These are phyloP conservation scores for Vanderwaltozyma verrucispora DNA, from an alignment of 805 yeast genomes.

Conservation along the genomic window DNA sequence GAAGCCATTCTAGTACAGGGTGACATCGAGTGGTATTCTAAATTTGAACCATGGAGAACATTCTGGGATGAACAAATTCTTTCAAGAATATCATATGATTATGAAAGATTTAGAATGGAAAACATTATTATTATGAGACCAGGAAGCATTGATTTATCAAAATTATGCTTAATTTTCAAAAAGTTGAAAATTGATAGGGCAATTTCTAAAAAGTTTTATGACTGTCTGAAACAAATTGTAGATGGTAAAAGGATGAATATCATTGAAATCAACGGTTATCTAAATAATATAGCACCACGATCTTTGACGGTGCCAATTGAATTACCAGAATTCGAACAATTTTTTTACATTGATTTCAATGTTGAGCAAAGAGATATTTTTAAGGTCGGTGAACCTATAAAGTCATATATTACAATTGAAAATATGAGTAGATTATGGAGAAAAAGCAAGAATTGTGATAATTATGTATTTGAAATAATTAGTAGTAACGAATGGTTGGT, in stretches of 20 bases:
- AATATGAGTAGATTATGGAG: slow-evolving; percentile 17
- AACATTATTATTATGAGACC: slow-evolving; percentile 6
- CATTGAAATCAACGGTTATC: slow-evolving; percentile 17
- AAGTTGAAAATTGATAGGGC: slow-evolving; percentile 5
- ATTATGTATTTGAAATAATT: slow-evolving; percentile 38
- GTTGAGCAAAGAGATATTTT: background rate
- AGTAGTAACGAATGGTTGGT: slow-evolving; percentile 69
- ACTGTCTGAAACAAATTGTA: slow-evolving; percentile 10
- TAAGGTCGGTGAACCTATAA: slow-evolving; percentile 14
- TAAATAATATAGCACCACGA: slow-evolving; percentile 13
- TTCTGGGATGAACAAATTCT: slow-evolving; percentile 20
- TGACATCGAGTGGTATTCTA: slow-evolving; percentile 15
- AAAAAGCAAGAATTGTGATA: background rate
- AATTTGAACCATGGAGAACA: slow-evolving; percentile 16
- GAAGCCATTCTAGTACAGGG: slow-evolving; percentile 21
- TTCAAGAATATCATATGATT: slow-evolving; percentile 16
- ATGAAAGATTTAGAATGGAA: slow-evolving; percentile 10
- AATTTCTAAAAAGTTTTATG: slow-evolving; percentile 11
- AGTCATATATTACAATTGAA: slow-evolving; percentile 10
- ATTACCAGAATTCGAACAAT: slow-evolving; percentile 17
- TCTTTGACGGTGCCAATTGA: slow-evolving; percentile 20
- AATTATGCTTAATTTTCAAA: background rate
- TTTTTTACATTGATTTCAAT: slow-evolving; percentile 15
- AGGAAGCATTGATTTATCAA: slow-evolving; percentile 1
- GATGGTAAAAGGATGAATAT: slow-evolving; percentile 14